Evolutionary conservation across 2,329 filamentous ascomycete species (phyloP), one percentile per base, ranked within the genome.

Genomic region (Lecanicillium sp.): DNA sequence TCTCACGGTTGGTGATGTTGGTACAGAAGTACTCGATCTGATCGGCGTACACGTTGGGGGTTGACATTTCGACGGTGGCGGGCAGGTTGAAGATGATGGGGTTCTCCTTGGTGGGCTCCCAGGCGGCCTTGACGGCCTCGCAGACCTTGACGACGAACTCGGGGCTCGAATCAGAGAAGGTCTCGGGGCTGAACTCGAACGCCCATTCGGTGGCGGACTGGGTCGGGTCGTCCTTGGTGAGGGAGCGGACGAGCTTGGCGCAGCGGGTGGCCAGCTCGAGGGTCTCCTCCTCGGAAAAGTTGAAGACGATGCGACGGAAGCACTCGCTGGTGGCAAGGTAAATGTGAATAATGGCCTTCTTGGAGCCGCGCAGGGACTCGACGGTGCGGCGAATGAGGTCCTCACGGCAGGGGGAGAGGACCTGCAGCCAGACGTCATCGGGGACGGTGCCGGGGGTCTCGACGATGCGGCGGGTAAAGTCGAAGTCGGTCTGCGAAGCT

Each of bases 11-110:
- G 0, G 78, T 77, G 62, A 97, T 90, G 63, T 91, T 77, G 44
- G 76, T 80, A 72, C 89, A 95, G 68, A 98, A 98, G 70, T 88
- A 95, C 66, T 98, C 93, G 53, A 98, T 87, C 70, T 94, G 86
- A 62, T 98, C 93, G 42, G 93, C 93, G 64, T 93, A 98, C 40
- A 96, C 79, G 64, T 98, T 98, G 27, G 90, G 90, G 1, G 93
- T 96, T 1, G 88, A 72, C 83, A 96, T 84, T 70, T 98, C 93
- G 29, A 97, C 91, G 0, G 93, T 98, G 2, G 93, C 91, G 1
- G 93, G 91, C 44, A 98, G 77, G 71, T 97, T 97, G 77, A 98
- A 93, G 63, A 98, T 95, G 66, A 98, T 88, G 40, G 85, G 87
- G 58, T 82, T 84, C 65, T 88, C 81, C 32, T 74, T 81, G 0